phyloP scores from a whole-genome alignment of 305 asterid species.

The Rubia peregrina region DNA sequence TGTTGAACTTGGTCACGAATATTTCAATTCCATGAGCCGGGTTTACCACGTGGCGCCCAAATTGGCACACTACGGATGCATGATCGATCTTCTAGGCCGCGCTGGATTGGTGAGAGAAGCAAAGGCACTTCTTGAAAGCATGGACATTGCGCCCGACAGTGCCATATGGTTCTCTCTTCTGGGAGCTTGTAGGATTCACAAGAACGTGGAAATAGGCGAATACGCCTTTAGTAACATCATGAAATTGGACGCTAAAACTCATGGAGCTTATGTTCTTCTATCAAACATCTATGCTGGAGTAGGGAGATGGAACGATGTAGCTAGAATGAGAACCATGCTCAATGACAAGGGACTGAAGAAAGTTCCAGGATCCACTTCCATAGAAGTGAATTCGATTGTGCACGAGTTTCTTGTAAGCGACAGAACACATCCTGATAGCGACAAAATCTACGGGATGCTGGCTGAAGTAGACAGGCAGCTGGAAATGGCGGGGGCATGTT shows the following conservation, averaged over 20 bases:
- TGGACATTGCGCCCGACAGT: slow-evolving; percentile 38
- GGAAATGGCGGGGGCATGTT: slow-evolving; percentile 44
- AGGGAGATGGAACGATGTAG: slow-evolving; percentile 63
- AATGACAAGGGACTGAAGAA: slow-evolving; percentile 60
- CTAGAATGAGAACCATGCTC: slow-evolving; percentile 45
- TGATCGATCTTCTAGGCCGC: slow-evolving; percentile 46
- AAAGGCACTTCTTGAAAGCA: no score
- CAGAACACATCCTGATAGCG: slow-evolving; percentile 39
- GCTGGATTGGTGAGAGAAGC: no score
- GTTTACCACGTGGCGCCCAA: slow-evolving; percentile 36
- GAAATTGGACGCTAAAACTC: slow-evolving; percentile 43
- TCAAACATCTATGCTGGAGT: slow-evolving; percentile 62
- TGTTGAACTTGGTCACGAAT: slow-evolving; percentile 45
- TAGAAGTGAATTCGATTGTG: no score
- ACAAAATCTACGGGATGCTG: slow-evolving; percentile 57
- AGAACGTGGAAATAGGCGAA: slow-evolving; percentile 53
- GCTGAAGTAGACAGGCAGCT: slow-evolving; percentile 44
- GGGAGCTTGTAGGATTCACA: slow-evolving; percentile 53
- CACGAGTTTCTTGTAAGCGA: slow-evolving; percentile 27
- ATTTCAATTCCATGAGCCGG: slow-evolving; percentile 40
- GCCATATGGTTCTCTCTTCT: slow-evolving; percentile 75
- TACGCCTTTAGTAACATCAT: slow-evolving; percentile 36
- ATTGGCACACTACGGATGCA: slow-evolving; percentile 66
- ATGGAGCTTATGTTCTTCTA: slow-evolving; percentile 47
- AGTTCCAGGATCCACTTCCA: slow-evolving; percentile 24